Base-by-base conservation (phyloP, 108 stramenopile genomes). In the Fistulifera pelliculosa region DNA sequence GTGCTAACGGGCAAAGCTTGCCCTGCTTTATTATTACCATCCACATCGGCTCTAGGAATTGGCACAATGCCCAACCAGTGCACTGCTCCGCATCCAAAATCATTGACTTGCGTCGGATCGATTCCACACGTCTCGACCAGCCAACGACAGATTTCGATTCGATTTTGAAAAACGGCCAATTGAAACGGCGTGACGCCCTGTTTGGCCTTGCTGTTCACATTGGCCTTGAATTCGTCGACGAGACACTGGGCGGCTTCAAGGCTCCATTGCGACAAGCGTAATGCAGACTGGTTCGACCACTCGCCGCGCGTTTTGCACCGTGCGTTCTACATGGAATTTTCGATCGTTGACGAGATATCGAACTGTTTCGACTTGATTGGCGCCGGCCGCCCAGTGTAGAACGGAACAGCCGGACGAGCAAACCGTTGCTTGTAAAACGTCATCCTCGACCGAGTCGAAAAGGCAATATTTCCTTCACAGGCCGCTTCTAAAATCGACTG, bases 161-260 rank as follows among this genome's bases (percentile, higher is more conserved):
- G 79, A 70, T 91, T 91, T 56, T 84, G 82, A 85, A 85, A 91
- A 31, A 91, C 83, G 15, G 89, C 85, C 40, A 91, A 48, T 61
- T 91, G 89, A 41, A 91, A 67, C 0, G 89, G 89, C 15, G 89
- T 71, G 3, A 91, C 89, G 22, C 74, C 73, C 38, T 81, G 79
- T 23, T 73, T 62, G 19, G 76, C 83, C 10, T 66, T 54, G 55
- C 60, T 56, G 3, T 78, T 52, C 47, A 61, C 61, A 54, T 77
- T 38, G n/a, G 85, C 85, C 14, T 47, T 42, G 22, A 63, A 56
- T 21, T 35, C 51, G 53, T 74, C 56, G 5, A 87, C 56, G 17
- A 91, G 49, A 16, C 71, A 52, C 39, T 47, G 47, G 22, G 69
- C 69, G 6, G 80, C 75, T 21, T 69, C 4, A 83, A 53, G 47